phyloP scores from a whole-genome alignment of 257 asterid genomes.

The Pogostemon cablin region DNA sequence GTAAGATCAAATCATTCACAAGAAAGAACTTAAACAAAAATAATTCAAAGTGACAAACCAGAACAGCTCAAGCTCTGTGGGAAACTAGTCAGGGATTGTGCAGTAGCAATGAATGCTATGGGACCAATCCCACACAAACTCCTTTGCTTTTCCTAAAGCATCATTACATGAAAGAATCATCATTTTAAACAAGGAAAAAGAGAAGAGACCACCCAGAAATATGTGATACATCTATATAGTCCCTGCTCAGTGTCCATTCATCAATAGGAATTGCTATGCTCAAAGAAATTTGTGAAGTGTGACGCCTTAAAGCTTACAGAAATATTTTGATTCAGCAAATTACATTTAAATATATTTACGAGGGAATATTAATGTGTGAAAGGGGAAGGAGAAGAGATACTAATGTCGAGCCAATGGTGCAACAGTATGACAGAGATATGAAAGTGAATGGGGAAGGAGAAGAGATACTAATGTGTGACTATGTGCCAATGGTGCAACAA shows the following conservation, averaged over 20 bases:
- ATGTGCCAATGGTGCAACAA: too few species aligned
- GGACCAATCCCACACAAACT: constrained; percentile 85
- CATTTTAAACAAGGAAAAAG: neutral
- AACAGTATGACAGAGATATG: too few species aligned
- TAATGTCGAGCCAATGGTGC: too few species aligned
- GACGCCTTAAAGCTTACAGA: constrained; percentile 1
- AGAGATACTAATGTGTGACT: too few species aligned
- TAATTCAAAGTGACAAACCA: constrained; percentile 49
- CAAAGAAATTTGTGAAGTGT: constrained; percentile 15
- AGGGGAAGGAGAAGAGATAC: too few species aligned
- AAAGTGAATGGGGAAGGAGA: too few species aligned
- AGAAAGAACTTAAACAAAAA: neutral
- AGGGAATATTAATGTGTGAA: neutral
- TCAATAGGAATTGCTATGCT: constrained; percentile 5
- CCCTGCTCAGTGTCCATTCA: neutral
- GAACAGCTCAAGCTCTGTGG: constrained; percentile 92
- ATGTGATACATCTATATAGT: neutral
- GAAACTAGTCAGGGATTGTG: constrained; percentile 74
- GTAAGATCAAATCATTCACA: constrained; percentile 31
- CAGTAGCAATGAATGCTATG: constrained; percentile 80
- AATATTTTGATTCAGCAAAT: neutral
- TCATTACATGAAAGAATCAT: constrained; percentile 28
- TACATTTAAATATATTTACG: neutral
- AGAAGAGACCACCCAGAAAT: constrained; percentile 8
- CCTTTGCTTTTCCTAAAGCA: constrained; percentile 58